Conservation (phyloP, 2,329 filamentous ascomycete species). For the Fusarium palustre region DNA sequence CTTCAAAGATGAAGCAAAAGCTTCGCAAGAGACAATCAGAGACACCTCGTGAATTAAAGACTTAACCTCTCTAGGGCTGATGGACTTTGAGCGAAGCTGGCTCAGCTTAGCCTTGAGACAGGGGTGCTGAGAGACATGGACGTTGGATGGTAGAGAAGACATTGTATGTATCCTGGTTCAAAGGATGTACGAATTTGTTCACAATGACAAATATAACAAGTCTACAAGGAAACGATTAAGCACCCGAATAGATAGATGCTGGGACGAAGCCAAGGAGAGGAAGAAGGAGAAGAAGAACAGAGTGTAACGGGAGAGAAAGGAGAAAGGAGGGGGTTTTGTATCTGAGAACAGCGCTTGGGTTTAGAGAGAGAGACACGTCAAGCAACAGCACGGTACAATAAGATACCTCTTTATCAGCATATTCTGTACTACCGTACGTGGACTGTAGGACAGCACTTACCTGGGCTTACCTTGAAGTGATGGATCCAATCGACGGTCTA, state of each 20-base stretch:
- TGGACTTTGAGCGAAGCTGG: constrained; percentile 80
- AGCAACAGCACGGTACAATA: constrained; percentile 4
- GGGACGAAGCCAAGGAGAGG: constrained; percentile 46
- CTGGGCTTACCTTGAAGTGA: constrained; percentile 25
- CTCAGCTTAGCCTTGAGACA: constrained; percentile 90
- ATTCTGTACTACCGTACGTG: constrained; percentile 25
- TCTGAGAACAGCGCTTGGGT: constrained; percentile 22
- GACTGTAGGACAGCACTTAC: neutral
- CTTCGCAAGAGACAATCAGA: constrained; percentile 84
- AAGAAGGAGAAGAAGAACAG: constrained; percentile 33
- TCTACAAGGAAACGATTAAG: constrained; percentile 42
- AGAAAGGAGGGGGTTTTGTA: constrained; percentile 36
- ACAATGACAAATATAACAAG: constrained; percentile 11
- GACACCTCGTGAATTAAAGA: constrained; percentile 87
- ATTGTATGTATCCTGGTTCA: constrained; percentile 42
- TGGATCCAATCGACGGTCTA: constrained; percentile 20
- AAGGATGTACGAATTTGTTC: constrained; percentile 1
- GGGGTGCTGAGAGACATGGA: constrained; percentile 86
- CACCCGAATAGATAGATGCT: constrained; percentile 33
- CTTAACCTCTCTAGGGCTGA: constrained; percentile 81
- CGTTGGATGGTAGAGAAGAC: constrained; percentile 65
- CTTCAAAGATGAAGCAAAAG: constrained; percentile 73
- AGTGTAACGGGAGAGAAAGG: constrained; percentile 21
- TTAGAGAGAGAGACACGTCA: constrained; percentile 22
- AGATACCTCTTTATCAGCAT: constrained; percentile 23